A percentile compares a stretch with the other conserved stretches of the same genome.
These are phyloP conservation scores for Apiospora rasikravindrae DNA, from an alignment of 2,329 filamentous ascomycete genomes.

Conservation along the genomic window DNA sequence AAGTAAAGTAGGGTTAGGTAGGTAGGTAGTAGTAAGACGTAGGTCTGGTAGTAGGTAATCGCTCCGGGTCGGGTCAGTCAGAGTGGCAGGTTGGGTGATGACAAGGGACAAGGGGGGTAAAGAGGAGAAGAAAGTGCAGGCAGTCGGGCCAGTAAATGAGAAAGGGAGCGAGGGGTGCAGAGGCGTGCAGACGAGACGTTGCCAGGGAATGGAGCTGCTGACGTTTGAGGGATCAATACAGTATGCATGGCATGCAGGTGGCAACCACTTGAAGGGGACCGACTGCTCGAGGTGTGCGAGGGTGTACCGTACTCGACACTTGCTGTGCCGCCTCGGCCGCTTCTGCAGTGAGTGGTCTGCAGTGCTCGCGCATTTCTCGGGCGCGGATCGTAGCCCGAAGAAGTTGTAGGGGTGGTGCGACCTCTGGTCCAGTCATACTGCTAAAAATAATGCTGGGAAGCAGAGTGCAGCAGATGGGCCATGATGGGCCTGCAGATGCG, in stretches of 20 bases:
- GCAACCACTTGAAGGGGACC: not conserved
- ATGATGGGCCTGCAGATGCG: not conserved
- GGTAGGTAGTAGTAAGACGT: not conserved
- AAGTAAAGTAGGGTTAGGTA: not conserved
- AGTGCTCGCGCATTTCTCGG: not conserved
- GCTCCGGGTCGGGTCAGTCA: not conserved
- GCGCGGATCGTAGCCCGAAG: conserved; percentile 16
- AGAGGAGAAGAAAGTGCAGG: conserved; percentile 1
- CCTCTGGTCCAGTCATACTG: conserved; percentile 5
- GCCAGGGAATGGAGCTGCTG: conserved; percentile 10
- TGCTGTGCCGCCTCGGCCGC: conserved; percentile 10
- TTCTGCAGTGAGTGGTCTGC: not conserved
- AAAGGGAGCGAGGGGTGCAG: not conserved
- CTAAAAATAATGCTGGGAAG: not conserved
- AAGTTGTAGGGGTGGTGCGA: conserved; percentile 14
- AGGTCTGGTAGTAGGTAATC: not conserved
- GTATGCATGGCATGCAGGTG: conserved; percentile 12
- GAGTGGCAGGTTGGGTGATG: not conserved
- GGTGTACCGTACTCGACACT: not conserved
- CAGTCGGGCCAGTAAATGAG: conserved; percentile 9
- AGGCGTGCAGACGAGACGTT: not conserved
- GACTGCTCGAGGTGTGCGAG: not conserved
- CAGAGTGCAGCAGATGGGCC: not conserved
- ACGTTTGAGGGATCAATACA: conserved; percentile 16
- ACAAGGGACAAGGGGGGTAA: conserved; percentile 3